Conservation (phyloP, 1,139 yeast genomes). For the Candida glucosophila region DNA sequence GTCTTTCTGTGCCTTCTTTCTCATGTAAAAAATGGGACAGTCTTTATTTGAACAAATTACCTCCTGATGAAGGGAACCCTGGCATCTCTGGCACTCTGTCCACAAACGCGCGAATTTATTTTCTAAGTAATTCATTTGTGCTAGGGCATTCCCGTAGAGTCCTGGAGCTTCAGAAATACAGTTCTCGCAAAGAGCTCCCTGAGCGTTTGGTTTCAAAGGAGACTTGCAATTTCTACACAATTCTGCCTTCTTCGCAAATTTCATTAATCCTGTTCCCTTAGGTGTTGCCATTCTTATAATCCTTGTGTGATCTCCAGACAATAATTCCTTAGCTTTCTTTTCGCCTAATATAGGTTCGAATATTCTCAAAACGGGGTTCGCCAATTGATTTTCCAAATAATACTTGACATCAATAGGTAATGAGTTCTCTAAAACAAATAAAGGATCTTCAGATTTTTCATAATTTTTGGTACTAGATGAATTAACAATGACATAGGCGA, state of each 20-base stretch:
- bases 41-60: conserved; percentile 92
- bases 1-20: conserved; percentile 91
- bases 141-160: conserved; percentile 69
- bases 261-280: conserved; percentile 76
- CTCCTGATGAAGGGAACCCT: conserved; percentile 91
- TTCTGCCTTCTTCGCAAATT: conserved; percentile 83
- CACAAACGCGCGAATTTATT: conserved; percentile 80
- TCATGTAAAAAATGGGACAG: conserved; percentile 96
- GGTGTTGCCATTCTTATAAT: conserved; percentile 62
- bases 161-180: conserved; percentile 72
- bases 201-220: conserved; percentile 57
- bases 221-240: conserved; percentile 83
- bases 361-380: conserved; percentile 88
- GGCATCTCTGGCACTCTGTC: conserved; percentile 98
- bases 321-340: conserved; percentile 65
- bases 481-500: conserved; percentile 89
- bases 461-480: conserved; percentile 81
- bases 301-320: conserved; percentile 77
- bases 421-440: conserved; percentile 84
- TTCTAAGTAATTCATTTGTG: conserved; percentile 74
- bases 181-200: conserved; percentile 76
- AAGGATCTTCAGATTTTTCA: conserved; percentile 95
- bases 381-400: conserved; percentile 84
- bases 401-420: conserved; percentile 92
- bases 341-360: conserved; percentile 95